These are phyloP conservation scores for Leishmania gerbilli DNA, from an alignment of 208 protist genomes.

Conservation along the genomic window DNA sequence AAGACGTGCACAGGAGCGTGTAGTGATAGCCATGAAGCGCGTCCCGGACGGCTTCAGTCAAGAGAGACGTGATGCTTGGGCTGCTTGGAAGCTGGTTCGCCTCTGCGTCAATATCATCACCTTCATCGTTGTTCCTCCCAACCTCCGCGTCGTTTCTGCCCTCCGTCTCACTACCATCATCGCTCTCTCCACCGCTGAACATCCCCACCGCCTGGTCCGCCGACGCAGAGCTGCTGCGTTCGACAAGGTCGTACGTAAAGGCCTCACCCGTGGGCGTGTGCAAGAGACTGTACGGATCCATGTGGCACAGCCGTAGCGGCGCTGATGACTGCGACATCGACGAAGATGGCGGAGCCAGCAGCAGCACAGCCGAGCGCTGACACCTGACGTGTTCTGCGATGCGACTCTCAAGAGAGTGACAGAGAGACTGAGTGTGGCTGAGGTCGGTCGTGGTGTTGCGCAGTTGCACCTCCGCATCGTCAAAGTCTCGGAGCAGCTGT, in stretches of 20 bases:
- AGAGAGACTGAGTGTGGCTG: slow-evolving; percentile 12
- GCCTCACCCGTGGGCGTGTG: slow-evolving; percentile 13
- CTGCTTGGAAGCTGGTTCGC: not conserved
- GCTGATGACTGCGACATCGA: not conserved
- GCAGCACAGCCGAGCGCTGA: slow-evolving; percentile 20
- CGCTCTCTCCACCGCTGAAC: not conserved
- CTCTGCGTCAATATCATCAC: slow-evolving; percentile 5
- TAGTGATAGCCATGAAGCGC: slow-evolving; percentile 23
- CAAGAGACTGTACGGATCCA: slow-evolving; percentile 28
- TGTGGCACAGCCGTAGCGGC: slow-evolving; percentile 2
- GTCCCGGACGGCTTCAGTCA: slow-evolving; percentile 15
- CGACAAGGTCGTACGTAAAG: slow-evolving; percentile 23
- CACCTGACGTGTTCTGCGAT: slow-evolving; percentile 19
- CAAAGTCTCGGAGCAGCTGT: not conserved
- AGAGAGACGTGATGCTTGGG: slow-evolving; percentile 13
- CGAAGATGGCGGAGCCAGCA: not conserved
- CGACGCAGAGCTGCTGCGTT: not conserved
- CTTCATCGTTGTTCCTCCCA: not conserved
- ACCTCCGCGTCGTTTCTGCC: not conserved
- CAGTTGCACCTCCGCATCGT: slow-evolving; percentile 11
- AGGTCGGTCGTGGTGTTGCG: slow-evolving; percentile 12
- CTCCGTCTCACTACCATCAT: not conserved
- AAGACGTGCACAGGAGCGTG: slow-evolving; percentile 19
- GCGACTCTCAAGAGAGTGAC: slow-evolving; percentile 22
- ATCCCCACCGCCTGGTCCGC: not conserved